A percentile compares a stretch with the other conserved stretches of the same genome.
Evolutionary conservation across 176 grass and related monocot species (phyloP).

Genomic region (Hsuehochloa calcarea): DNA sequence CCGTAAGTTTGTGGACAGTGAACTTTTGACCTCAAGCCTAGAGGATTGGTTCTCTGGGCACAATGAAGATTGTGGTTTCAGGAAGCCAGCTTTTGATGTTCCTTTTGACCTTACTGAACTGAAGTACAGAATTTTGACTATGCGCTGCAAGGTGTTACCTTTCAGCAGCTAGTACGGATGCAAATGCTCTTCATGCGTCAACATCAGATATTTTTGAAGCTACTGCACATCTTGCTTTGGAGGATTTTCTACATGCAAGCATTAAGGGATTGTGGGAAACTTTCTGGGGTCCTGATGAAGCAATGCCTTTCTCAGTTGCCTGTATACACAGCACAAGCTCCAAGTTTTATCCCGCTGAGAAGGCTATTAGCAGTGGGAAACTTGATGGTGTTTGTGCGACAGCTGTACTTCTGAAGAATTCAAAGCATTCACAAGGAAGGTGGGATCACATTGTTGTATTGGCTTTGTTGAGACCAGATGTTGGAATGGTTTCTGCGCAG

Average conservation of each 20-base stretch:
- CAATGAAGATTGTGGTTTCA: slow-evolving; percentile 53
- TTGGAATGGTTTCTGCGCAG: slow-evolving; percentile 56
- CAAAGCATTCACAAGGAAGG: slow-evolving; percentile 60
- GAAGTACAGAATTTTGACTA: slow-evolving; percentile 91
- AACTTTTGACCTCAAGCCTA: slow-evolving; percentile 72
- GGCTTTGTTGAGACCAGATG: slow-evolving; percentile 74
- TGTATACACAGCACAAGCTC: slow-evolving; percentile 93
- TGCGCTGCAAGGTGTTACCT: slow-evolving; percentile 78
- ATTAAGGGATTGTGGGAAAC: slow-evolving; percentile 87
- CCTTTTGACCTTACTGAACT: slow-evolving; percentile 75
- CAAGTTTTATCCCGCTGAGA: slow-evolving; percentile 92
- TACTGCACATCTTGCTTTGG: slow-evolving; percentile 86
- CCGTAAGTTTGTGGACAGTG: slow-evolving; percentile 82
- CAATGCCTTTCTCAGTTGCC: slow-evolving; percentile 81
- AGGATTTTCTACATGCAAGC: slow-evolving; percentile 88
- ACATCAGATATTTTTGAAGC: slow-evolving; percentile 81
- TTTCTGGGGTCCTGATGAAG: slow-evolving; percentile 82
- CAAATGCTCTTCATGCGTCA: slow-evolving; percentile 72
- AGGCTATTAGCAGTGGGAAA: slow-evolving; percentile 75
- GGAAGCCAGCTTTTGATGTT: slow-evolving; percentile 58
- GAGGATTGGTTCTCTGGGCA: slow-evolving; percentile 79
- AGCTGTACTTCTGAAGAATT: slow-evolving; percentile 70
- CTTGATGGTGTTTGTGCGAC: slow-evolving; percentile 89
- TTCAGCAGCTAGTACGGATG: slow-evolving; percentile 90
- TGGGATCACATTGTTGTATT: slow-evolving; percentile 93